Conservation (phyloP, 331 rosid genomes). For the Rhamnella rubrinervis region DNA sequence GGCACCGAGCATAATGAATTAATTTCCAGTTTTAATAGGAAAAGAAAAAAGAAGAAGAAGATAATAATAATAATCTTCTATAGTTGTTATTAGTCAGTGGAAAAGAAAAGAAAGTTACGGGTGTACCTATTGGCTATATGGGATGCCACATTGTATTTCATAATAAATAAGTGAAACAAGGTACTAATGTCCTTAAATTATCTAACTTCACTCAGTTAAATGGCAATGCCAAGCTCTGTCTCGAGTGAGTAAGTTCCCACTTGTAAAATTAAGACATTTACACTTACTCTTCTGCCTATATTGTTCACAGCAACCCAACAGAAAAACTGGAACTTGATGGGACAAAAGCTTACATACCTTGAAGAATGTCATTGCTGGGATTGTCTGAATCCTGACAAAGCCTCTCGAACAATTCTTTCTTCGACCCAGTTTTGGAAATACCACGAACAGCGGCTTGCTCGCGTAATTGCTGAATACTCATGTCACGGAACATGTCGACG, state of each 20-base stretch:
- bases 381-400: conserved; percentile 33
- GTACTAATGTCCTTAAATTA: not conserved
- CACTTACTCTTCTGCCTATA: not conserved
- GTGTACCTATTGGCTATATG: no score
- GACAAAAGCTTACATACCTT: conserved; percentile 31
- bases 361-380: conserved; percentile 21
- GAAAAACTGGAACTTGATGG: no score
- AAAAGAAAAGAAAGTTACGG: no score
- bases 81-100: no score
- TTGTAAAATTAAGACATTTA: not conserved
- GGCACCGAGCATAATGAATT: conserved; percentile 9
- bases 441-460: conserved; percentile 42
- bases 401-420: conserved; percentile 47
- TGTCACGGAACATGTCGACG: conserved; percentile 37
- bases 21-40: conserved; percentile 6
- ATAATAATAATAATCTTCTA: no score
- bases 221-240: no score
- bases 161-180: no score
- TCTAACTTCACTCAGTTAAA: no score
- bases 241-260: not conserved
- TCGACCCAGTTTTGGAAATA: conserved; percentile 35
- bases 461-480: conserved; percentile 42
- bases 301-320: conserved; percentile 21
- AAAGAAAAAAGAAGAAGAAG: not conserved
- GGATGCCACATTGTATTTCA: no score